These are phyloP conservation scores for Marvania coccoides DNA, from an alignment of 139 green algal species.

Conservation along the genomic window DNA sequence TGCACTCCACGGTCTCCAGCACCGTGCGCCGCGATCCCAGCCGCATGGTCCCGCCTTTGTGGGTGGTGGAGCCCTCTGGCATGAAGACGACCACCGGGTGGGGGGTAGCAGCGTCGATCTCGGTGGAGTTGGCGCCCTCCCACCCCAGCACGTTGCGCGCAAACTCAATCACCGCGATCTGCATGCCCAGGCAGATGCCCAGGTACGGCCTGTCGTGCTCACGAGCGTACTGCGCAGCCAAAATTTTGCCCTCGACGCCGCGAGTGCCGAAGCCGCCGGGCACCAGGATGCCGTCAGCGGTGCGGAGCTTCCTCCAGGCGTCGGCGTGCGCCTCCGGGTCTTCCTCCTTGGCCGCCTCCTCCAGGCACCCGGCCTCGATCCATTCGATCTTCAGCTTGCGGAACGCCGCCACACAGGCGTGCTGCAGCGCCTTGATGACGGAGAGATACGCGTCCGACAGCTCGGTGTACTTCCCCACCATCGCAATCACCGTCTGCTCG, in stretches of 20 bases:
- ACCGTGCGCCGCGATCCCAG: constrained; percentile 84
- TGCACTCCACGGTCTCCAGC: constrained; percentile 83
- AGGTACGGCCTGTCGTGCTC: constrained; percentile 80
- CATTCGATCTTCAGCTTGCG: constrained; percentile 83
- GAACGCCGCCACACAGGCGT: constrained; percentile 84
- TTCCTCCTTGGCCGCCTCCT: constrained; percentile 46
- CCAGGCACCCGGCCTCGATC: constrained; percentile 87
- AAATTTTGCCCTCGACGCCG: constrained; percentile 92
- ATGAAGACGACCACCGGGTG: constrained; percentile 95
- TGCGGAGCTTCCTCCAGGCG: constrained; percentile 41
- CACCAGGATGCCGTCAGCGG: constrained; percentile 87
- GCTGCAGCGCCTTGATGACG: constrained; percentile 95
- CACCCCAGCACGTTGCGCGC: constrained; percentile 82
- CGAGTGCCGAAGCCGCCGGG: constrained; percentile 90
- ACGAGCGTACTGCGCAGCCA: constrained; percentile 83
- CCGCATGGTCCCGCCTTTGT: constrained; percentile 96
- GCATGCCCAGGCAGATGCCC: constrained; percentile 99
- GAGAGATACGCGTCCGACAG: constrained; percentile 92
- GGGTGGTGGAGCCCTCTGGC: constrained; percentile 87
- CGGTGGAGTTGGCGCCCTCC: constrained; percentile 77
- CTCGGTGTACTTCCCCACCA: constrained; percentile 97
- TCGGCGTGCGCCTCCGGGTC: constrained; percentile 41
- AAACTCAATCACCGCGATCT: constrained; percentile 98
- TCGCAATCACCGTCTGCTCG: constrained; percentile 62
- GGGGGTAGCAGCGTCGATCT: constrained; percentile 75